These are phyloP conservation scores for Ilyonectria destructans DNA, from an alignment of 2,329 filamentous ascomycete genomes.

Conservation along the genomic window DNA sequence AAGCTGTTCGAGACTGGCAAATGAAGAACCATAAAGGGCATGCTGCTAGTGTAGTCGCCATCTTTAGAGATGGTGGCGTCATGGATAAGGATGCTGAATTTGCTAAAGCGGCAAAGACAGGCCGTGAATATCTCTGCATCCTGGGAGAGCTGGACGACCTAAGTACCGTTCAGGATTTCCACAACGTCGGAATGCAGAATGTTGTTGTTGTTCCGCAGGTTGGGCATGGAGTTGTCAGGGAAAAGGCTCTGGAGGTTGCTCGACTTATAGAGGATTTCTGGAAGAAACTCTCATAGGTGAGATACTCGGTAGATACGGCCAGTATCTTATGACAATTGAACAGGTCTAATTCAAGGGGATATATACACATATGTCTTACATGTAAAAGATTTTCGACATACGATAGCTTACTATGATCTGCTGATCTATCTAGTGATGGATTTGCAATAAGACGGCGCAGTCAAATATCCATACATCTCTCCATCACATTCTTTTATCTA, in stretches of 20 bases:
- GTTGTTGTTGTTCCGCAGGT: constrained; percentile 42
- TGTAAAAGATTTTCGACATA: too few relatives aligned
- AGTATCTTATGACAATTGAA: too few relatives aligned
- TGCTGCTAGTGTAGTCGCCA: constrained; percentile 60
- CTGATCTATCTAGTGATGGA: too few relatives aligned
- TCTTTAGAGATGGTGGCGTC: constrained; percentile 63
- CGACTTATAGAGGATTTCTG: constrained; percentile 38
- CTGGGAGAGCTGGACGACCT: constrained; percentile 49
- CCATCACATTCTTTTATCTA: too few relatives aligned
- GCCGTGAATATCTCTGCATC: constrained; percentile 35
- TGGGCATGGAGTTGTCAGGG: constrained; percentile 47
- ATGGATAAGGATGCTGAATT: constrained; percentile 53
- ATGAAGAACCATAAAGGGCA: constrained; percentile 63
- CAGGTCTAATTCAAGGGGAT: too few relatives aligned
- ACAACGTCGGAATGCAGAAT: constrained; percentile 37
- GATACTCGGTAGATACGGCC: too few relatives aligned
- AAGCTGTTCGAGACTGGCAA: constrained; percentile 66
- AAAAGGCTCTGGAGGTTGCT: constrained; percentile 43
- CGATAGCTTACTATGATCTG: too few relatives aligned
- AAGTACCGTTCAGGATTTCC: constrained; percentile 36
- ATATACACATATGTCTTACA: too few relatives aligned
- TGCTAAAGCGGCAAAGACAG: constrained; percentile 29
- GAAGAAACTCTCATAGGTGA: constrained; percentile 3
- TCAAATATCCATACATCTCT: too few relatives aligned
- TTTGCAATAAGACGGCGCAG: too few relatives aligned